These are phyloP conservation scores for Chytriomyces sp. DNA, from an alignment of 192 early-diverging fungal species.

Conservation along the genomic window DNA sequence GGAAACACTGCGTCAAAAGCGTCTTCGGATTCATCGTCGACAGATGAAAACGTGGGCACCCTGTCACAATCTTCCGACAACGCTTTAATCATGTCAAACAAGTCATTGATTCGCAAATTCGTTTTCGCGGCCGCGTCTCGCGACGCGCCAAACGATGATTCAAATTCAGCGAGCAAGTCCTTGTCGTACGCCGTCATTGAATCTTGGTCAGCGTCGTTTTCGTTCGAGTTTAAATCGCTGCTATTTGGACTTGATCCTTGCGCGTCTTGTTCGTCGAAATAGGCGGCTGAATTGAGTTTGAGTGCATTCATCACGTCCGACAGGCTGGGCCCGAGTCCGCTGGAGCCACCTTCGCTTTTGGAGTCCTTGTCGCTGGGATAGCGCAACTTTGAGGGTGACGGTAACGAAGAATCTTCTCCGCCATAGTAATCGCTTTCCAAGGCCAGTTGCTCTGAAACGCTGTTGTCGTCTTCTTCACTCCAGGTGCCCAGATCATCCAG, in stretches of 20 bases:
- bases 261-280: not conserved
- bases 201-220: not conserved
- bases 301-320: not conserved
- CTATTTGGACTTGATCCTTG: not conserved
- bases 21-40: not conserved
- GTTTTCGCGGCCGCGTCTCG: not conserved
- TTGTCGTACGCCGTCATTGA: not conserved
- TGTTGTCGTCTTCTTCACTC: not conserved
- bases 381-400: not conserved
- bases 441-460: not conserved
- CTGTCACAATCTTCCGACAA: not conserved
- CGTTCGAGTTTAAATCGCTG: not conserved
- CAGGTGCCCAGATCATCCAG: constrained; percentile 12
- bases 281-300: not conserved
- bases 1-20: not conserved
- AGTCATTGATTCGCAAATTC: constrained; percentile 2
- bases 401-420: not conserved
- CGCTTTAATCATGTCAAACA: constrained; percentile 11
- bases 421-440: not conserved
- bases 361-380: not conserved
- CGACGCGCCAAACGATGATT: not conserved
- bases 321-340: not conserved
- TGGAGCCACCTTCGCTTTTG: not conserved
- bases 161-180: constrained; percentile 20
- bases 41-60: not conserved